Base-by-base conservation (phyloP, 352 stramenopile genomes). In the Aphanomyces astaci region DNA sequence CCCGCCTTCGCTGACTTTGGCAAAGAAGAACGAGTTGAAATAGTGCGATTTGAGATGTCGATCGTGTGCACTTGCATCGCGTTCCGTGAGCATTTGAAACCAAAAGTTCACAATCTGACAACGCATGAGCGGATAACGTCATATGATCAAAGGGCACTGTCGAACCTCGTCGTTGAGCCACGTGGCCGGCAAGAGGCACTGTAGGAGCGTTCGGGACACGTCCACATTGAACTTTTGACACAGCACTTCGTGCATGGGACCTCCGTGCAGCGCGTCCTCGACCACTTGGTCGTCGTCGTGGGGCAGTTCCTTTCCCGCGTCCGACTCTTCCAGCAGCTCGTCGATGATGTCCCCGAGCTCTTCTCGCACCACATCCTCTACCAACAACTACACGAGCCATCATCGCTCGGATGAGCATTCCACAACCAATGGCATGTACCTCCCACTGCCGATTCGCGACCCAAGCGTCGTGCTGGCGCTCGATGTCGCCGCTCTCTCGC, bases 11-110 rank as follows among this genome's bases (percentile, higher is more conserved):
- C 81, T 89, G 19, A 94, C 78, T 54, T 92, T 92, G 0, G 84
- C 82, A 62, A 88, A 91, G 65, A 94, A 93, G 46, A 94, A 94
- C 49, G 86, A 93, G 64, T 89, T 94, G 79, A 93, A 93, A 66
- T 93, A 94, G 36, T 92, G 84, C 36, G 80, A 90, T 9, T 72
- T 24, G 30, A 92, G 45, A 25, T 72, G 63, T 0, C 81, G 76
- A 31, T n/a, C n/a, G n/a, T n/a, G n/a, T n/a, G n/a, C n/a, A n/a
- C 65, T 73, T 60, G 77, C 76, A 53, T 94, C 85, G 33, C 84
- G 82, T 45, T 92, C 83, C 22, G 69, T 81, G 52, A 94, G 78
- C 72, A 94, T 56, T 67, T 93, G 77, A 68, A 92, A 86, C 69
- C 84, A 94, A 79, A 94, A 94, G 66, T 94, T 94, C 66, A 94